Evolutionary conservation across 129 eudicot genomes (phyloP).

Genomic region (Erigeron canadensis): DNA sequence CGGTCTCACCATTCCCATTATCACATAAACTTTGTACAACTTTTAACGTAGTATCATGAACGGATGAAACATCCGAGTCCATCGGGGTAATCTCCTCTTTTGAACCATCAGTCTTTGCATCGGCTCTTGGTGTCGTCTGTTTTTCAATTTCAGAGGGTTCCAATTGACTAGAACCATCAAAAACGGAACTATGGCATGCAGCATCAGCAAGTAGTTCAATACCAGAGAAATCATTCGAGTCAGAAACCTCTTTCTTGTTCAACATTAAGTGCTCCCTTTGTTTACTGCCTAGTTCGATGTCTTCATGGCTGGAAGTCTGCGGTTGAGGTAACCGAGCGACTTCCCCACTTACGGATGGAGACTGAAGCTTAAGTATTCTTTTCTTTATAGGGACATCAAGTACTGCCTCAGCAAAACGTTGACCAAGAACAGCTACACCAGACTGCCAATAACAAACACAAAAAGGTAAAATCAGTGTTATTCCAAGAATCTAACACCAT

Average conservation of each 20-base stretch:
- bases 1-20: slow-evolving; percentile 32
- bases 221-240: slow-evolving; percentile 62
- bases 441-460: slow-evolving; percentile 41
- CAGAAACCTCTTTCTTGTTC: slow-evolving; percentile 20
- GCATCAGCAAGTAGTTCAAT: slow-evolving; percentile 47
- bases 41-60: slow-evolving; percentile 27
- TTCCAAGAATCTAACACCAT: not conserved
- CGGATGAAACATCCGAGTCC: slow-evolving; percentile 25
- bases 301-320: slow-evolving; percentile 30
- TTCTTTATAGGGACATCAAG: slow-evolving; percentile 80
- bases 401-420: slow-evolving; percentile 45
- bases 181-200: slow-evolving; percentile 33
- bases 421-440: slow-evolving; percentile 50
- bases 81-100: slow-evolving; percentile 27
- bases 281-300: not conserved
- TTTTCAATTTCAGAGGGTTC: slow-evolving; percentile 40
- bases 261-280: slow-evolving; percentile 19
- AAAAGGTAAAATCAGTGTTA: not conserved
- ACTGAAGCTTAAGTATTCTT: slow-evolving; percentile 49
- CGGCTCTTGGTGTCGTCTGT: slow-evolving; percentile 30
- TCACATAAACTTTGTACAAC: slow-evolving; percentile 22
- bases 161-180: slow-evolving; percentile 26
- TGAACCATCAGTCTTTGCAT: slow-evolving; percentile 18
- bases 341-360: slow-evolving; percentile 34
- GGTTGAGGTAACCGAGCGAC: slow-evolving; percentile 35